Evolutionary conservation across 352 stramenopile genomes (phyloP).

Genomic region (Globisporangium camurandrum): DNA sequence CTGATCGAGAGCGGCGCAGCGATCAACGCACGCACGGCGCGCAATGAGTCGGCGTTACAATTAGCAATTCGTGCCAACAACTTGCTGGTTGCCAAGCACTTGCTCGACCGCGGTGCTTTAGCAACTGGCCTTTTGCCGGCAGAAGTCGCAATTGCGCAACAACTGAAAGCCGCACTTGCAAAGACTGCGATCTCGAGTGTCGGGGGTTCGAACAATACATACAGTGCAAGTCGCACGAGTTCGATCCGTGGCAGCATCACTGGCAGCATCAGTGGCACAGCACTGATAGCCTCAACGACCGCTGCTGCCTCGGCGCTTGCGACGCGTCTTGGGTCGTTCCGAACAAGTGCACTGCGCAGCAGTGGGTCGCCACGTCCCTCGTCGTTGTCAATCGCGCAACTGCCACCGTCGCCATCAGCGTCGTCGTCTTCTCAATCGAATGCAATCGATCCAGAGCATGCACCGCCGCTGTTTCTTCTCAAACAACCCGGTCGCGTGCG

Average conservation of each 20-base stretch:
- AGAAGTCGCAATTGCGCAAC: constrained; percentile 37
- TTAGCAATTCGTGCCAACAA: constrained; percentile 42
- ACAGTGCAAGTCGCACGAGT: constrained; percentile 4
- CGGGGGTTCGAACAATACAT: constrained; percentile 17
- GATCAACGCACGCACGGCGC: constrained; percentile 39
- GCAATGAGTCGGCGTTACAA: constrained; percentile 49
- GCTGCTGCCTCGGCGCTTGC: constrained; percentile 2
- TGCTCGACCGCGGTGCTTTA: constrained; percentile 44
- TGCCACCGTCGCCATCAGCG: no score
- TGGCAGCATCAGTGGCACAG: no score
- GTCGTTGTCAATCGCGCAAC: no score
- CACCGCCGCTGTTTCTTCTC: constrained; percentile 56
- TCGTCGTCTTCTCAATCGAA: constrained; percentile 11
- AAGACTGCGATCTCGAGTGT: constrained; percentile 61
- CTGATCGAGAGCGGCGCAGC: constrained; percentile 68
- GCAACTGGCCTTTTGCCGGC: constrained; percentile 28
- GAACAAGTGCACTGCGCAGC: not conserved
- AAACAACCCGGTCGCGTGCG: constrained; percentile 65
- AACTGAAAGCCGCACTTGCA: constrained; percentile 40
- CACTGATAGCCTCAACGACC: no score
- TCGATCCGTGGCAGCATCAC: no score
- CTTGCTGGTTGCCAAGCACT: constrained; percentile 40
- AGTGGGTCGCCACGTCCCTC: no score
- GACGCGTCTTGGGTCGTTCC: constrained; percentile 14
- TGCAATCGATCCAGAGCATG: constrained; percentile 15